Evolutionary conservation across 192 early-diverging fungal species (phyloP), one percentile per base, ranked within the genome.

Genomic region (Backusella luteola): DNA sequence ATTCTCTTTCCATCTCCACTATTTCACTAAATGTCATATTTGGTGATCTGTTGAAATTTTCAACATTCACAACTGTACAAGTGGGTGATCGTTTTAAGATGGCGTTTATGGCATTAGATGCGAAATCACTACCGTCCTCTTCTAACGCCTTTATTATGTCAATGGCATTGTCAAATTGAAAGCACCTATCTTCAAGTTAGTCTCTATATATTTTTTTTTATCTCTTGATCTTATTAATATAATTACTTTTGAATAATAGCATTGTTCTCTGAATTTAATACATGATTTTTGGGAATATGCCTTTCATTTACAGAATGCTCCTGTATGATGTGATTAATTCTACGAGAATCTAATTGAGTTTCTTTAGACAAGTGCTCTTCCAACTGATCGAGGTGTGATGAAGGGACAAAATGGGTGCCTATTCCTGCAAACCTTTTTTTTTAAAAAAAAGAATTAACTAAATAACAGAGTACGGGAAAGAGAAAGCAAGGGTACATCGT

Each of bases 391-490:
- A 98, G 76, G 3, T 96, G 89, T 71, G 91, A 91, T 4, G 92
- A 92, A 26, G 96, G 95, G 26, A 99, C 91, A 83, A 91, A 98
- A 83, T 99, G 97, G 36, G 98, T 97, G 34, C 94, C 98, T 81
- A 99, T 92, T 34, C 98, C 97, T 17, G 98, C 90, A 72, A 92
- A 83, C 56, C 90, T 93, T 49, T 49, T 81, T 23, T 15, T 34
- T 7, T 41, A n/a, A 39, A 26, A 9, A 9, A n/a, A 14, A 23
- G 36, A 21, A 53, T 21, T 12, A 39, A 32, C 9, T 39, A 12
- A 39, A 39, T 26, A 39, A 71, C 1, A 15, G 11, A 32, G 29
- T 66, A 34, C 19, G 14, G 34, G 4, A 12, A 39, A 39, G 38
- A 39, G 11, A 11, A 39, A 39, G 38, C 11, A 39, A 39, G 11